Evolutionary conservation across 2,329 filamentous ascomycete genomes (phyloP), one percentile per base, ranked within the genome.

Genomic region (Phyllosticta citribraziliensis): DNA sequence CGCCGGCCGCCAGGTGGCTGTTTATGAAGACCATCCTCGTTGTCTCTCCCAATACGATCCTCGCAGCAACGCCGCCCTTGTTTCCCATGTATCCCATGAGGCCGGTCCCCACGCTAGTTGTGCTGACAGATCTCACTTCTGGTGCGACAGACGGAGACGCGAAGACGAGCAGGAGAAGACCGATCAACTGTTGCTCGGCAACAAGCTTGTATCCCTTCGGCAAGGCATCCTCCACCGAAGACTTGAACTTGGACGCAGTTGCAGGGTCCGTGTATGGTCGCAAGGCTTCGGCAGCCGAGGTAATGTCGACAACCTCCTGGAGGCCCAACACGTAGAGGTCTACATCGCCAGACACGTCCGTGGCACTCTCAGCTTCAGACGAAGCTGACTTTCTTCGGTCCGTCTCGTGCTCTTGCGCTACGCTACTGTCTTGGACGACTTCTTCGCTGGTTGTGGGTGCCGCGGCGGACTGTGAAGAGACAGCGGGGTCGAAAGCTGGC

Each of bases 51-150:
- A 99, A 77, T 0, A 99, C 80, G 3, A 99, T 78, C 20, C 93
- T 84, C 3, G 88, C 88, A 2, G 87, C 84, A 0, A 96, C 88
- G 3, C 89, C 93, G 1, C 94, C 94, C 72, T 99, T 99, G 73
- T 99, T 99, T 10, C 94, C 94, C 78, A 97, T 87, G 70, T 96
- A 96, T 0, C 93, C 93, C 74, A 95, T 84, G 52, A 97, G 74
- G 0, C 94, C 94, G 0, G 94, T 99, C 0, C 92, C 93, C 8
- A 97, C 87, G 62, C 84, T 88, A 4, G 86, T 86, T 1, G 88
- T 91, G 73, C 89, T 95, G 66, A 96, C 84, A 56, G 89, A 89
- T 64, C 85, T 89, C 67, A 97, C 83, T 2, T 87, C 88, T 0
- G 86, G 80, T 1, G 84, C 84, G 51, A 97, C 79, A 9, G 85